Conservation (phyloP, 305 asterid genomes). For the Fraxinus angustifolia region DNA sequence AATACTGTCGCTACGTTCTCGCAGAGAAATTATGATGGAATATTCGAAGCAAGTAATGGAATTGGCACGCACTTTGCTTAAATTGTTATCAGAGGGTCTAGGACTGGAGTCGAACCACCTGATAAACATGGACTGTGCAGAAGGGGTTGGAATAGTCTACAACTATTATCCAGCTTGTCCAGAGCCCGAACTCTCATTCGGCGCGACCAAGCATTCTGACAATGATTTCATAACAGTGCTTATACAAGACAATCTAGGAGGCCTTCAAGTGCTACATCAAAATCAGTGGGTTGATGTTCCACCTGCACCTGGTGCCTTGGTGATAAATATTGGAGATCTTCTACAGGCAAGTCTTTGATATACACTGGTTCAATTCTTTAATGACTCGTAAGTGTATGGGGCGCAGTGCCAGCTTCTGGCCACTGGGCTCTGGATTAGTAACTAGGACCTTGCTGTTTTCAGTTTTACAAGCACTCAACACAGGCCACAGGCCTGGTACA, state of each 20-base stretch:
- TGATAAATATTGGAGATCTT: conserved; percentile 50
- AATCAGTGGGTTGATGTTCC: conserved; percentile 50
- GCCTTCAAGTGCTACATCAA: conserved; percentile 43
- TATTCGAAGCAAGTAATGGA: conserved; percentile 30
- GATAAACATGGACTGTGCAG: conserved; percentile 31
- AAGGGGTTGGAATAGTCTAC: conserved; percentile 19
- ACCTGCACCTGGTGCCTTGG: conserved; percentile 37
- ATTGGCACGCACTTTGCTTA: conserved; percentile 28
- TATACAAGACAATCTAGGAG: conserved; percentile 42
- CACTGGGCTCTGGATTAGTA: no score
- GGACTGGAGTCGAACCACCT: conserved; percentile 39
- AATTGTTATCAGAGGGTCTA: conserved; percentile 44
- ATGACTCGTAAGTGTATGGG: neutral
- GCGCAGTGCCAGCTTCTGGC: no score
- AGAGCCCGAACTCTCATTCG: conserved; percentile 45
- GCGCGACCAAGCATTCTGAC: conserved; percentile 41
- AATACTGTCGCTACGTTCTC: neutral
- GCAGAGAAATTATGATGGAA: conserved; percentile 34
- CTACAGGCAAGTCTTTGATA: conserved; percentile 37
- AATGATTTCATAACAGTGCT: conserved; percentile 40
- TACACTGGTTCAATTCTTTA: neutral
- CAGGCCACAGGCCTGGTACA: no score
- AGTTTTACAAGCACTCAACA: no score
- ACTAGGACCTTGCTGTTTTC: no score
- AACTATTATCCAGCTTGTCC: conserved; percentile 59